Base-by-base conservation (phyloP, 1,139 yeast genomes). In the Eremothecium cymbalariae region DNA sequence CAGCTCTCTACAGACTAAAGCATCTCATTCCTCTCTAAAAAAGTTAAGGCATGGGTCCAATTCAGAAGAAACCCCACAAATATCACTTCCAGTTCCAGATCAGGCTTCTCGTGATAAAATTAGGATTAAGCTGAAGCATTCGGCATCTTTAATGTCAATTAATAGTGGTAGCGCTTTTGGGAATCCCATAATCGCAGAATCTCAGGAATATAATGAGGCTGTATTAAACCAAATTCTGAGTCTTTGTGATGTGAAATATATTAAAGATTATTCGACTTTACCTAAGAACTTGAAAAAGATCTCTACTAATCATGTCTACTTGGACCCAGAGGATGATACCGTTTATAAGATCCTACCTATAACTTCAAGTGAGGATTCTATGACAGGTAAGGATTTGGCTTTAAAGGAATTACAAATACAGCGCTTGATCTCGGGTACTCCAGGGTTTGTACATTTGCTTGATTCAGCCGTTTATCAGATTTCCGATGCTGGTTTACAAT, bases 51-150 rank as follows among this genome's bases (percentile, higher is more conserved):
- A 57, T 18, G 48, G 51, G 30, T 45, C 57, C 2, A 41, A 42
- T 16, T 37, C 43, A 11, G 45, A 46, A 14, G 47, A 42, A 11
- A 46, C 47, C 2, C 38, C 38, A 3, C 48, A 46, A 54, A 75
- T 75, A n/a, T 74, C 81, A 3, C 53, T 72, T 38, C 82, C 81
- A 1, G 64, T 69, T 2, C 76, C 77, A 6, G 72, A 69, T 37
- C 70, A 68, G 23, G 66, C 65, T 9, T 70, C 79, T 8, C 62
- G 75, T 30, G 74, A 69, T 43, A 74, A 72, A 44, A 59, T 74
- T 32, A 65, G 68, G 43, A 65, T 65, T 41, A 74, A 71, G 46
- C 56, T 75, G 32, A 64, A 66, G 41, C 72, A 70, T 37, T 71
- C 77, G 16, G 62, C 71, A 1, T 73, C 80, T 2, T 52, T 74